Base-by-base conservation (phyloP, 2,329 filamentous ascomycete genomes). In the Ophiostoma angusticollis region DNA sequence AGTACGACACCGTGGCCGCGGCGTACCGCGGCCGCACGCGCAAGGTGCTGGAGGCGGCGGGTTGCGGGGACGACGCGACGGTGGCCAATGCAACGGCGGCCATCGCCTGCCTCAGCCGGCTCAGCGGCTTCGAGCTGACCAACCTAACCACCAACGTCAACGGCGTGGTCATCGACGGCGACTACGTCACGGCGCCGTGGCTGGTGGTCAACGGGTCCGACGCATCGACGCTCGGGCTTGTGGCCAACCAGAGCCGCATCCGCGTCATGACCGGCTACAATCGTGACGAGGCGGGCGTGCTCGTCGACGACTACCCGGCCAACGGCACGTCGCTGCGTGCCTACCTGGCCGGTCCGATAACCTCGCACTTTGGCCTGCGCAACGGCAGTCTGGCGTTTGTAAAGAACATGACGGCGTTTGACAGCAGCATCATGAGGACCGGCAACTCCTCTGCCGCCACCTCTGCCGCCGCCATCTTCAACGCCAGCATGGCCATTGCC, bases 231-330 rank as follows among this genome's bases (percentile, higher is more conserved):
- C 4, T 16, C 14, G 27, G 21, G 6, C 44, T 44, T 29, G 42
- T 50, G 1, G 34, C 47, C 16, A 45, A 50, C n/a, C n/a, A n/a
- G n/a, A n/a, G n/a, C n/a, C n/a, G n/a, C 37, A 51, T 62, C 9
- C 48, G 51, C 13, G 49, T 61, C 31, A 50, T 62, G 45, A 52
- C 56, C 6, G 61, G 60, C 45, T 48, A 52, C 31, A 61, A 57
- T 49, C 54, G 60, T 21, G 53, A 56, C 47, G 54, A 55, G 40
- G 35, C 44, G 13, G 51, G 51, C 33, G 46, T 53, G 7, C 35
- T 49, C 21, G 43, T 54, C 29, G 48, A 45, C 35, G 41, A 47
- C 23, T 46, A 45, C 47, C 43, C 50, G 12, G 16, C 38, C 18
- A 39, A 41, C 37, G 41, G 37, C 31, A 36, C 35, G 9, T 50